Evolutionary conservation across 2,329 filamentous ascomycete species (phyloP), one percentile per base, ranked within the genome.

Genomic region (Sclerotinia minor): DNA sequence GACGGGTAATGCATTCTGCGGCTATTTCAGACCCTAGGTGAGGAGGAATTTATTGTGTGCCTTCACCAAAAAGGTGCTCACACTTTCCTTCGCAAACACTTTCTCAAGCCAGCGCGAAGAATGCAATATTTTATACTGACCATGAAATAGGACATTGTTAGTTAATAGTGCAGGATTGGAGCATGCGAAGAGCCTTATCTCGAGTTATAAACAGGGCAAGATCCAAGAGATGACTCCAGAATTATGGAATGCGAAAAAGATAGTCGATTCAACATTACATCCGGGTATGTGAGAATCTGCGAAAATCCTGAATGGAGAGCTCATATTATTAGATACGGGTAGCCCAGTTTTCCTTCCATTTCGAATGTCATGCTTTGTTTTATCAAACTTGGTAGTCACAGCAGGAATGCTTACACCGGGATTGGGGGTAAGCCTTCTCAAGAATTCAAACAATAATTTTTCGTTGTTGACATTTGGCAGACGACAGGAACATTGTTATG

Each of bases 341-440:
- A 84, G 94, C 78, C 90, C 94, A 59, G 94, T 99, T 71, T 87
- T 98, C 75, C 85, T 99, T 24, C 95, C 95, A 26, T 98, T 98
- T 79, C 92, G 95, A 78, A 99, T 99, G 95, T 98, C 94, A 64
- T 91, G 87, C 80, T 99, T 95, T 78, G 93, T 96, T 66, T 80
- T 98, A 67, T 94, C 94, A 72, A 99, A 99, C 80, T 81, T 99
- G 78, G 84, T 98, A 68, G 94, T 98, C 70, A 99, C 95, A 57
- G 94, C 89, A 8, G 95, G 95, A 75, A 99, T 99, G 95, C 89
- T 99, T 67, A 95, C 94, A 65, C 95, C 95, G 3, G 91, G 91
- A 13, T 85, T 98, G 32, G 83, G 86, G 75, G 89, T 92, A 83
- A 70, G 83, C 72, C 38, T 21, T 41, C 45, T 38, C 19, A 50